Base-by-base conservation (phyloP, 202 grass and related monocot genomes). In the Panicum virgatum region DNA sequence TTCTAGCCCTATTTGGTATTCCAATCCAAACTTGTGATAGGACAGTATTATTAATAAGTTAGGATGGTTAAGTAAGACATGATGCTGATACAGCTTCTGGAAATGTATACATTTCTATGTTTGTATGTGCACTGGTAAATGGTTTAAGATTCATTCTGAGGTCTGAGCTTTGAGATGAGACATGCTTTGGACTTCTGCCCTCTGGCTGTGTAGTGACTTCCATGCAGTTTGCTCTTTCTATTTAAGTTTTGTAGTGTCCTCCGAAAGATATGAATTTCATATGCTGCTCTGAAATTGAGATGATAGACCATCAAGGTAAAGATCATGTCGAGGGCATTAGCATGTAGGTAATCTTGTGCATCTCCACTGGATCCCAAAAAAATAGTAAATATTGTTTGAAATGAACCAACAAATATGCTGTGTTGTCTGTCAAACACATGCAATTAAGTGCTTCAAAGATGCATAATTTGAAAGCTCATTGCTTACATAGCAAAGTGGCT, bases 401-500 rank as follows among this genome's bases (percentile, higher is more conserved):
- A 66, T 67, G 42, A 20, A 51, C 51, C 23, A 51, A 36, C 73
- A 69, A 68, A 12, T 16, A 22, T 52, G 52, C 44, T 37, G 5
- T 34, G 10, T 83, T 79, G 25, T 56, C 38, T 79, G 23, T 23
- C 26, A 58, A 65, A 36, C 50, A 69, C 25, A 18, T 29, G 2
- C 16, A 80, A 73, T 45, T 62, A 64, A 16, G 57, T 46, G 32
- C 15, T 83, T 79, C 22, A 71, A 7, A 62, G 3, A 42, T 45
- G 62, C 26, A 27, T 79, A 14, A 40, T 59, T 45, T 34, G 27
- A 84, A 45, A 38, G 51, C 19, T 60, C 62, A 57, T 2, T 59
- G 5, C 27, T 78, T n/a, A 64, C 44, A 54, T 66, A 72, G 9
- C 39, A 73, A 79, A 66, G 20, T 78, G 51, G 32, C 37, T 79